Evolutionary conservation across 176 grass and related monocot species (phyloP), one percentile per base, ranked within the genome.

Genomic region (Ensete ventricosum): DNA sequence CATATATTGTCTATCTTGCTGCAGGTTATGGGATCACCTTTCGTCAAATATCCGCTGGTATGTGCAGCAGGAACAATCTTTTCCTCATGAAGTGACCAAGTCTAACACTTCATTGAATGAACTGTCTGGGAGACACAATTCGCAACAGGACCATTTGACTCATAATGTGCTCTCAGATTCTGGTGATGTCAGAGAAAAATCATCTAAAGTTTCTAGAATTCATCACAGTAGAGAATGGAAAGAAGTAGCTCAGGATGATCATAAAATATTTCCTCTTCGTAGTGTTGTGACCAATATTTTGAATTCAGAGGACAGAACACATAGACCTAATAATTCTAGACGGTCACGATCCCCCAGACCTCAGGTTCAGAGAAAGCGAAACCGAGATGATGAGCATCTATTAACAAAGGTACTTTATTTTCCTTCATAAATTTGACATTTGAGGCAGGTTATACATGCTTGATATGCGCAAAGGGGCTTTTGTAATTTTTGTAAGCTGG

Each of bases 21-120:
- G 68, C 77, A 98, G 94, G 96, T 85, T 99, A 50, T 99, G 96
- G 96, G 96, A 89, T 79, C 90, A 99, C 80, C 88, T 99, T 1
- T 99, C 96, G 43, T 88, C 84, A 57, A 94, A 89, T 70, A 54
- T 91, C 65, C 80, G 87, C 58, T 84, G 91, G 13, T 99, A 99
- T 78, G 82, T 89, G 24, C 84, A 94, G 16, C 64, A 82, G 17
- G 83, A 90, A 76, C 75, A 75, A 58, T 51, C 64, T 9, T 54
- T 77, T 77, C 19, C 74, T 52, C 77, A 65, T 66, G 80, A 87
- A 66, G 73, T 75, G 54, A 9, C 67, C 0, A n/a, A 80, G 9
- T 17, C 79, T 26, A 79, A 79, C 17, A 58, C 21, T 20, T 62
- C 76, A 48, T 43, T 43, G 34, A 89, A 82, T 67, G 82, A 83